Evolutionary conservation across 352 stramenopile genomes (phyloP).

Genomic region (Phytopythium aichiense): DNA sequence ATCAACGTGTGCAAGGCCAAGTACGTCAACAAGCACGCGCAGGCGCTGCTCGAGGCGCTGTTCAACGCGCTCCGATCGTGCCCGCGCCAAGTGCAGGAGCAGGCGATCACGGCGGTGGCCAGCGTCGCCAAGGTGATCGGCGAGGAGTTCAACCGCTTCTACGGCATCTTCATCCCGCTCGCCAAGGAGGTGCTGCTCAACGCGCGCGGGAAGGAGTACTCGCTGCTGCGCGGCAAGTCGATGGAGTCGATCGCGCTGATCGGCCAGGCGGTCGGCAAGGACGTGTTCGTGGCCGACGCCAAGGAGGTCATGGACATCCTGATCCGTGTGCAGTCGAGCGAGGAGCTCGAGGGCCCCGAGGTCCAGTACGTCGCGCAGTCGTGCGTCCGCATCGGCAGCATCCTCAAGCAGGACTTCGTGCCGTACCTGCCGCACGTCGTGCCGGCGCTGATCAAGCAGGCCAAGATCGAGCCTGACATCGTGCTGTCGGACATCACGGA

Average conservation of each 20-base stretch:
- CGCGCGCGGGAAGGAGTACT: conserved; percentile 70
- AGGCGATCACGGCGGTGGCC: conserved; percentile 83
- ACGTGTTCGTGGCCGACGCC: conserved; percentile 69
- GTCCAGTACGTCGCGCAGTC: conserved; percentile 86
- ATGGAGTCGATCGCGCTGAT: conserved; percentile 89
- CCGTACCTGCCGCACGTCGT: conserved; percentile 83
- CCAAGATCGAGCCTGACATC: conserved; percentile 78
- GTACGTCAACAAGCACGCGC: conserved; percentile 57
- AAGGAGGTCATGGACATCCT: conserved; percentile 88
- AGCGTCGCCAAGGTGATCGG: conserved; percentile 84
- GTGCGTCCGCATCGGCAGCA: conserved; percentile 82
- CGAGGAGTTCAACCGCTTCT: conserved; percentile 73
- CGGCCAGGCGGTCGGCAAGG: conserved; percentile 84
- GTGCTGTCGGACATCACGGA: conserved; percentile 67
- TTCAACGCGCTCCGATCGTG: conserved; percentile 76
- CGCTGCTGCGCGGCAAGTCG: conserved; percentile 77
- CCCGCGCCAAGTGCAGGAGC: conserved; percentile 82
- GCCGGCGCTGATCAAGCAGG: conserved; percentile 77
- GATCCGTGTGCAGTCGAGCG: conserved; percentile 65
- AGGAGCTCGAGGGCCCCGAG: conserved; percentile 67
- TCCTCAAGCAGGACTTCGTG: conserved; percentile 86
- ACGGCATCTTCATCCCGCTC: conserved; percentile 86
- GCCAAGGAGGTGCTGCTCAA: conserved; percentile 83
- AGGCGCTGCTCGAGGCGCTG: conserved; percentile 70
- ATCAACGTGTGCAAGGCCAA: conserved; percentile 80